phyloP scores from a whole-genome alignment of 1,139 yeast genomes.

The Sugiyamaella pinicola region DNA sequence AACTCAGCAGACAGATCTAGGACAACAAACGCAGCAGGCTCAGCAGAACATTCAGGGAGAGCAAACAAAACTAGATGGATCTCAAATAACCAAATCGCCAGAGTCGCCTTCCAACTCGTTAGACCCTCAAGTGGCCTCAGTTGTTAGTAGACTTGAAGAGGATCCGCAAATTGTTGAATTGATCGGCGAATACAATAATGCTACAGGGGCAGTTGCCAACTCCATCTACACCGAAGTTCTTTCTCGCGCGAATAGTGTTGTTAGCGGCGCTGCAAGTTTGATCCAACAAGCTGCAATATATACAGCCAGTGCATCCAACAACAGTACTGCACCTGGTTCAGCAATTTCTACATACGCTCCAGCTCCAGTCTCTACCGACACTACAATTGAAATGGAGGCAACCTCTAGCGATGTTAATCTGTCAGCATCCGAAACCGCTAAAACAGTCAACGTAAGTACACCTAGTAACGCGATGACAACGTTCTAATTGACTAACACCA shows the following conservation, averaged over 20 bases:
- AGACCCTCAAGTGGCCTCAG: slow-evolving; percentile 14
- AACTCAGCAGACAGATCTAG: too few relatives aligned
- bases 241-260: slow-evolving; percentile 29
- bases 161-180: slow-evolving; percentile 25
- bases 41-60: neutral
- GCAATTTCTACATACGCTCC: neutral
- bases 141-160: slow-evolving; percentile 25
- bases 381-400: too few relatives aligned
- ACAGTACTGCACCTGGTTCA: neutral
- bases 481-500: too few relatives aligned
- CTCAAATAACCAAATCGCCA: neutral
- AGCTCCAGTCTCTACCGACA: neutral
- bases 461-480: too few relatives aligned
- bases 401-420: too few relatives aligned
- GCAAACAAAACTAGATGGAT: neutral
- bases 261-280: slow-evolving; percentile 30
- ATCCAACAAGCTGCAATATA: slow-evolving; percentile 28
- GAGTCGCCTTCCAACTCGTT: neutral
- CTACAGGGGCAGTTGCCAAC: slow-evolving; percentile 25
- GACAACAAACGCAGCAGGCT: neutral
- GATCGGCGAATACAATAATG: slow-evolving; percentile 28
- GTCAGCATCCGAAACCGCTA: too few relatives aligned
- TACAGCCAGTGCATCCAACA: slow-evolving; percentile 11
- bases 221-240: slow-evolving; percentile 26
- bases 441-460: too few relatives aligned